Evolutionary conservation across 2,329 filamentous ascomycete species (phyloP).

Genomic region (Hortaea sp.): DNA sequence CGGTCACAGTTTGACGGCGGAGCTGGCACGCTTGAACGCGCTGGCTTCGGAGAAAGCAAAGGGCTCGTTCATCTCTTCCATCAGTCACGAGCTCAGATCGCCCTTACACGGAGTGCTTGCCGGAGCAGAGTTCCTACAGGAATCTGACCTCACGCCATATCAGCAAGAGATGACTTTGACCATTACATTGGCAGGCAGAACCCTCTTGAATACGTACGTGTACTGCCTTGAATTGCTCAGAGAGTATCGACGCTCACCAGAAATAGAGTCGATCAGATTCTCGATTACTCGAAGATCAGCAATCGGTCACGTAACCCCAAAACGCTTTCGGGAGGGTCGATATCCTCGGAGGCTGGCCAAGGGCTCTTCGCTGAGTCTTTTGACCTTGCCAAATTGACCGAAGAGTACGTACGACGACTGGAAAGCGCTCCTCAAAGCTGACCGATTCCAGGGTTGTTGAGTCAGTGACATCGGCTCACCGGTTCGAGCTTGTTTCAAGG

Average conservation of each 20-base stretch:
- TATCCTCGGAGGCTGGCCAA: neutral
- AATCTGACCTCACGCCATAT: slow-evolving; percentile 29
- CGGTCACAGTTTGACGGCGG: slow-evolving; percentile 28
- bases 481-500: slow-evolving; percentile 3
- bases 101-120: slow-evolving; percentile 21
- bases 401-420: slow-evolving; percentile 5
- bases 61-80: slow-evolving; percentile 30
- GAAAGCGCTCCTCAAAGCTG: neutral
- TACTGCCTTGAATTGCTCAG: too few relatives aligned
- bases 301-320: slow-evolving; percentile 7
- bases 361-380: neutral
- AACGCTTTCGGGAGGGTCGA: neutral
- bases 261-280: slow-evolving; percentile 25
- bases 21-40: slow-evolving; percentile 28
- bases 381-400: slow-evolving; percentile 15
- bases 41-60: slow-evolving; percentile 25
- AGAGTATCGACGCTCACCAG: neutral
- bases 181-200: slow-evolving; percentile 39
- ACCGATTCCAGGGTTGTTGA: slow-evolving; percentile 5
- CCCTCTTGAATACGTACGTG: slow-evolving; percentile 36
- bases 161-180: slow-evolving; percentile 37
- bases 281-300: slow-evolving; percentile 37
- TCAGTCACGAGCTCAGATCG: slow-evolving; percentile 27
- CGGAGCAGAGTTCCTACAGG: slow-evolving; percentile 37
- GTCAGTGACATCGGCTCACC: slow-evolving; percentile 6